Evolutionary conservation across 176 grass and related monocot species (phyloP).

Genomic region (Carex scoparia): DNA sequence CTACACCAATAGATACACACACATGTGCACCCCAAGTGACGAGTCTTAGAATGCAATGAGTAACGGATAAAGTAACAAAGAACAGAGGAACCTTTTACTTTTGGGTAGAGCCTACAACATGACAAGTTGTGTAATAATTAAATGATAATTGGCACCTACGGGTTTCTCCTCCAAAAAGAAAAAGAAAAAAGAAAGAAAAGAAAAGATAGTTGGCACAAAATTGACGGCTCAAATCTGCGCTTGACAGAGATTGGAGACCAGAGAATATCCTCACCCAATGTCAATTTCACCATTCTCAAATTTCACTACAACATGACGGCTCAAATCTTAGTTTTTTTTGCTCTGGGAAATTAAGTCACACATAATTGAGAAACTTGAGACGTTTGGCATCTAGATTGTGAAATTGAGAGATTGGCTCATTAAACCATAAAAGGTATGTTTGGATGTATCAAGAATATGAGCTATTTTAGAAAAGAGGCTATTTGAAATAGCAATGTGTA

Average conservation of each 20-base stretch:
- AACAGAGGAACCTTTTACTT: background rate
- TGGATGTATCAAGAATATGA: no score
- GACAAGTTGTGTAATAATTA: background rate
- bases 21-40: background rate
- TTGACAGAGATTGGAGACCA: background rate
- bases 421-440: no score
- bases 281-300: background rate
- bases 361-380: no score
- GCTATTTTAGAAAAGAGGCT: no score
- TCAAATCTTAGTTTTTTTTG: no score
- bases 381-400: no score
- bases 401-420: no score
- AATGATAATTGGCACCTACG: background rate
- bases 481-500: no score
- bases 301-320: no score
- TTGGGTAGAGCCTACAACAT: background rate
- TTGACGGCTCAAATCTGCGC: slow-evolving; percentile 12
- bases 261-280: background rate
- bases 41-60: background rate
- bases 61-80: background rate
- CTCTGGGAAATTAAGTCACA: no score
- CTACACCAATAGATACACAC: background rate
- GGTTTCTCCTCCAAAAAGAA: no score
- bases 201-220: background rate
- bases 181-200: no score